A percentile compares a stretch with the other conserved stretches of the same genome.
Evolutionary conservation across 1,139 yeast genomes (phyloP).

Genomic region (Nadsonia starkeyi-henricii): DNA sequence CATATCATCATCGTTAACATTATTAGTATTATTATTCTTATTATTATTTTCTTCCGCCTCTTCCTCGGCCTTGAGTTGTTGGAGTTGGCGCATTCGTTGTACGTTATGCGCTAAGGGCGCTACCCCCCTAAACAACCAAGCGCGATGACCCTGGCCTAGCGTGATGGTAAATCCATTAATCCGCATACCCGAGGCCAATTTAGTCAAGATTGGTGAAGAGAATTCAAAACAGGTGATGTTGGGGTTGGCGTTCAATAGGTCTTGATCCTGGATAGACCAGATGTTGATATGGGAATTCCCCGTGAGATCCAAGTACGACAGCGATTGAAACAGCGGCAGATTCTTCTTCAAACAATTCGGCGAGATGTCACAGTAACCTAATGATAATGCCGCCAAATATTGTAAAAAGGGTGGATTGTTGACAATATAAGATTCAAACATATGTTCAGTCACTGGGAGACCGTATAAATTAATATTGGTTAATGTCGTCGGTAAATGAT

Average conservation of each 20-base stretch:
- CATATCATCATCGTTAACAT: conserved; percentile 3
- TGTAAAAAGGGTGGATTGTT: conserved; percentile 19
- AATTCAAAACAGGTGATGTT: conserved; percentile 28
- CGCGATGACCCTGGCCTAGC: conserved; percentile 59
- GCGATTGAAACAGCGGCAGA: conserved; percentile 24
- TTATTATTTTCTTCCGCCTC: conserved; percentile 6
- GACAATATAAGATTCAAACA: conserved; percentile 23
- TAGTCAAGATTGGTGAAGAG: conserved; percentile 21
- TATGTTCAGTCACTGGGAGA: conserved; percentile 43
- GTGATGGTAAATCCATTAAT: conserved; percentile 31
- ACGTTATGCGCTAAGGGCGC: conserved; percentile 4
- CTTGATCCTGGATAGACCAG: conserved; percentile 40
- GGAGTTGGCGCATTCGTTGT: neutral
- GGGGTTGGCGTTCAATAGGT: conserved; percentile 27
- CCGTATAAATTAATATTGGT: conserved; percentile 62
- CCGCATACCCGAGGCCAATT: conserved; percentile 16
- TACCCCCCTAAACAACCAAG: conserved; percentile 57
- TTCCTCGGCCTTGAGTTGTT: conserved; percentile 4
- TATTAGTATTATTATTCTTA: conserved; percentile 2
- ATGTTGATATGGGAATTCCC: conserved; percentile 35
- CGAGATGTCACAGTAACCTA: conserved; percentile 44
- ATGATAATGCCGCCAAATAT: conserved; percentile 44
- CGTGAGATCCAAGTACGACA: conserved; percentile 36
- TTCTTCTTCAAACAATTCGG: conserved; percentile 37
- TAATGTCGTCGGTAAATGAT: conserved; percentile 32